Conservation (phyloP, 1,284 basidiomycete genomes). For the Exobasidium rhododendri region DNA sequence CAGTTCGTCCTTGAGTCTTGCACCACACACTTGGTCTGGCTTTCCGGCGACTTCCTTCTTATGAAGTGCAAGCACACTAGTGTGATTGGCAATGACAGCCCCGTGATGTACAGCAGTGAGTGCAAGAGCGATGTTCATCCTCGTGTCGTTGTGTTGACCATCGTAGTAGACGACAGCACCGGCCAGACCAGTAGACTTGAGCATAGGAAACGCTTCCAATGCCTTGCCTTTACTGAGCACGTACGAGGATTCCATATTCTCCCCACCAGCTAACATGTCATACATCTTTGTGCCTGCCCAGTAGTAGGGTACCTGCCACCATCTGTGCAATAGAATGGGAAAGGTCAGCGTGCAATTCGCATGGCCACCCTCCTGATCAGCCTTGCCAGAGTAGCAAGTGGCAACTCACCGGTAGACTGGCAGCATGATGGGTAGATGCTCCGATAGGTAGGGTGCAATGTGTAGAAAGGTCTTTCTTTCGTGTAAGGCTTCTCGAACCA, state of each 20-base stretch:
- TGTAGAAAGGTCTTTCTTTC: constrained; percentile 91
- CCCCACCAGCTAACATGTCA: constrained; percentile 87
- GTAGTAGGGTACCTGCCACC: constrained; percentile 97
- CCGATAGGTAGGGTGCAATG: constrained; percentile 88
- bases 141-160: constrained; percentile 95
- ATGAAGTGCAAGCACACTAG: constrained; percentile 75
- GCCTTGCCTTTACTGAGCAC: constrained; percentile 85
- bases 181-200: constrained; percentile 86
- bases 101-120: constrained; percentile 91
- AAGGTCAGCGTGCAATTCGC: not conserved
- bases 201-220: constrained; percentile 90
- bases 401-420: constrained; percentile 73
- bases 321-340: constrained; percentile 55
- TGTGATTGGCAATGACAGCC: constrained; percentile 84
- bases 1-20: constrained; percentile 74
- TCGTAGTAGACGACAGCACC: constrained; percentile 97
- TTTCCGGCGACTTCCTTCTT: constrained; percentile 62
- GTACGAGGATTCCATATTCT: constrained; percentile 95
- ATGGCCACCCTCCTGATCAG: constrained; percentile 1
- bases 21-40: constrained; percentile 67
- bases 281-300: constrained; percentile 95
- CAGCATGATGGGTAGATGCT: constrained; percentile 90
- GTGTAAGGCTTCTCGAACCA: constrained; percentile 87
- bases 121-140: constrained; percentile 88
- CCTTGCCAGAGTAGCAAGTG: constrained; percentile 54